These are phyloP conservation scores for Blastobotrys ciferrii DNA, from an alignment of 1,139 yeast genomes.

Conservation along the genomic window DNA sequence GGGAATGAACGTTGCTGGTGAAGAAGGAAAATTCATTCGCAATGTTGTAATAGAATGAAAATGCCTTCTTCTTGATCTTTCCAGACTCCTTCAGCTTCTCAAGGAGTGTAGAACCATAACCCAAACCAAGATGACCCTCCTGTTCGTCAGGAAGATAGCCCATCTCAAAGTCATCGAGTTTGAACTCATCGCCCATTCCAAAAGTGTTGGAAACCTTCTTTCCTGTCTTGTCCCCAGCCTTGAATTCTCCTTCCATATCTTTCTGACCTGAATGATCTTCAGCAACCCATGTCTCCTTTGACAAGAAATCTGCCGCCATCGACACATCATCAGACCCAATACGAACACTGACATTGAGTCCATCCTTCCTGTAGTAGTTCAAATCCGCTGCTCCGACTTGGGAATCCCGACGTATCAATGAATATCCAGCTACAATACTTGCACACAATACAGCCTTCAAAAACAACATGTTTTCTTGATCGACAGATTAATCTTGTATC, in stretches of 20 bases:
- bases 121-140: conserved; percentile 1
- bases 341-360: background rate
- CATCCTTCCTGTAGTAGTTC: background rate
- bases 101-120: background rate
- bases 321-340: background rate
- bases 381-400: background rate
- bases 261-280: background rate
- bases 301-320: background rate
- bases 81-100: conserved; percentile 1
- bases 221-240: background rate
- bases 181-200: background rate
- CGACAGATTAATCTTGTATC: too few relatives aligned
- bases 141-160: background rate
- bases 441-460: background rate
- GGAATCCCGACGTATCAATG: background rate
- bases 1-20: background rate
- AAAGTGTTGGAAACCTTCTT: background rate
- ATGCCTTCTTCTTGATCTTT: background rate
- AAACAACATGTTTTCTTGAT: background rate
- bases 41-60: background rate
- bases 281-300: background rate
- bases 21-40: background rate
- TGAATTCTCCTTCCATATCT: background rate
- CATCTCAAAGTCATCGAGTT: background rate
- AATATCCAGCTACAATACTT: background rate